Base-by-base conservation (phyloP, 371 early-diverging fungal genomes). In the Dinochytrium kinnereticum region DNA sequence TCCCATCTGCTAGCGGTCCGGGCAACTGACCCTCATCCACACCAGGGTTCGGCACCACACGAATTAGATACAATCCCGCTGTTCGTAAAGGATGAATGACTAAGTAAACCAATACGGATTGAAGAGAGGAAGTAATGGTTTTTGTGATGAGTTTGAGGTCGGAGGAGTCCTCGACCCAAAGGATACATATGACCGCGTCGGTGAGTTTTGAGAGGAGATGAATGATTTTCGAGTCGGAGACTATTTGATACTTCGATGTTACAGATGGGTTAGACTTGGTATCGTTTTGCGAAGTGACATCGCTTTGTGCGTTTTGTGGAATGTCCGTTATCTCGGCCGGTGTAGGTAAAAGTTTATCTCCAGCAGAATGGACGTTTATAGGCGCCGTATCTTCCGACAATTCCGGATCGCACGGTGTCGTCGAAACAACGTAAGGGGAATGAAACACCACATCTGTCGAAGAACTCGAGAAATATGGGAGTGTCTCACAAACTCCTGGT, bases 1-100 rank as follows among this genome's bases (percentile, higher is more conserved):
- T 90, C 19, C 91, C 92, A 76, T 93, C 92, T 19, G 85, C 82
- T 28, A 93, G 75, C 2, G 93, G 93, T 2, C 93, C 93, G 76
- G 90, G 86, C 30, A 72, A 31, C 15, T 59, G 39, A 49, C 44
- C 17, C 28, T 64, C 65, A 1, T 76, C 78, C 36, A 44, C 64
- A 66, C 66, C 70, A n/a, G n/a, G n/a, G n/a, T n/a, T n/a, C n/a
- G n/a, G n/a, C 64, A 30, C 81, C 81, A 91, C 85, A 15, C 88
- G 78, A 40, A 91, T 84, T 82, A 83, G 83, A 75, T 87, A 90
- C 59, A 90, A 75, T 0, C 89, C 84, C 64, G 85, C 79, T 5
- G 78, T 69, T 33, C 67, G 59, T 24, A 78, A 51, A 33, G 83
- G 83, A 59, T 82, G 85, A n/a, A 92, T 84, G 65, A 90, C 87